These are phyloP conservation scores for Cerrena zonata DNA, from an alignment of 1,284 basidiomycete species.

Conservation along the genomic window DNA sequence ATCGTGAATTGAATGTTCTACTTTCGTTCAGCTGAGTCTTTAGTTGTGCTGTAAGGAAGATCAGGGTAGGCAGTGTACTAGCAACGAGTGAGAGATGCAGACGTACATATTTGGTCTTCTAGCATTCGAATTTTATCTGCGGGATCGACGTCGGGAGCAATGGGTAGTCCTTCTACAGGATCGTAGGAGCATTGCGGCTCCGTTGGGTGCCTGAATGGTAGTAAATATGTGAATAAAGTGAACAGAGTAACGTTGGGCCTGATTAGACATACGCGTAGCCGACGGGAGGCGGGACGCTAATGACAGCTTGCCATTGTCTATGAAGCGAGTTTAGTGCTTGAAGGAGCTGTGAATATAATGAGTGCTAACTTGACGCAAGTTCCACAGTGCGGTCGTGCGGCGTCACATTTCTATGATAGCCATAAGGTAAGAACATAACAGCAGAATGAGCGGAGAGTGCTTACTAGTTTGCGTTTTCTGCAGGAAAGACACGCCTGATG, in stretches of 20 bases:
- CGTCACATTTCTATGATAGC: constrained; percentile 73
- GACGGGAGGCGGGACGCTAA: constrained; percentile 71
- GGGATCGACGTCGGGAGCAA: constrained; percentile 70
- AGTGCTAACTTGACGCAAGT: constrained; percentile 70
- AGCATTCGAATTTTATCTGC: constrained; percentile 66
- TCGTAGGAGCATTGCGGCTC: constrained; percentile 79
- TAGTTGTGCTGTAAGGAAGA: constrained; percentile 46
- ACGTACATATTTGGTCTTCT: constrained; percentile 71
- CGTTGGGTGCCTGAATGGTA: constrained; percentile 57
- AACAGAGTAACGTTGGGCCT: too few relatives aligned
- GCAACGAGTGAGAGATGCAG: not conserved
- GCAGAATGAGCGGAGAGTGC: constrained; percentile 19
- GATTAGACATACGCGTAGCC: constrained; percentile 62
- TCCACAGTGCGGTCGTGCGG: constrained; percentile 71
- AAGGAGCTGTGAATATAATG: constrained; percentile 6
- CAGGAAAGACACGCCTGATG: constrained; percentile 77
- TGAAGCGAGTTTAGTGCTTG: constrained; percentile 7
- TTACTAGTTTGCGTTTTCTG: constrained; percentile 73
- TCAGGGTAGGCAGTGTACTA: not conserved
- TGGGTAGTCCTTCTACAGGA: constrained; percentile 70
- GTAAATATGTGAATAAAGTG: constrained; percentile 8
- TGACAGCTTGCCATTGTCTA: constrained; percentile 71
- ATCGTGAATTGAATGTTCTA: constrained; percentile 32
- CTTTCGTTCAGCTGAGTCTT: constrained; percentile 59
- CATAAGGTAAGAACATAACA: constrained; percentile 10